These are phyloP conservation scores for Suillus variegatus DNA, from an alignment of 768 basidiomycete species.

Conservation along the genomic window DNA sequence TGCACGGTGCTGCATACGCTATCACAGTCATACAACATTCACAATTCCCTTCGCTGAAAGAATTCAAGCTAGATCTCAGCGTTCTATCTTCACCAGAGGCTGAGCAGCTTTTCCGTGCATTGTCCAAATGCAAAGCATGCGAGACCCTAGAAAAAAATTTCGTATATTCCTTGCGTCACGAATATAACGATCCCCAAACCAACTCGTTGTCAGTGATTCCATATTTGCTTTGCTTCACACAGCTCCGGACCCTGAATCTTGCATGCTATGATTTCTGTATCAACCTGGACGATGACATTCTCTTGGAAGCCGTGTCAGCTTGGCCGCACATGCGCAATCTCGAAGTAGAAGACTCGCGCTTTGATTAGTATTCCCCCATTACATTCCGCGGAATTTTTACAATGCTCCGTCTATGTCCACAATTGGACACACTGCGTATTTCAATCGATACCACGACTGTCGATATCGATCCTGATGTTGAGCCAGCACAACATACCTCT, in stretches of 20 bases:
- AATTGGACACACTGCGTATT: neutral
- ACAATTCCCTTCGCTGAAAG: neutral
- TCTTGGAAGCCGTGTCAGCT: neutral
- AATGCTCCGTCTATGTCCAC: neutral
- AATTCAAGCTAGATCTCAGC: neutral
- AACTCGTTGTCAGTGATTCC: neutral
- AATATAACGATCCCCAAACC: neutral
- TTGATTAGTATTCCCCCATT: neutral
- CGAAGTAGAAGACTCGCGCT: neutral
- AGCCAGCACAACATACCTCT: neutral
- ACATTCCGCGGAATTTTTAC: neutral
- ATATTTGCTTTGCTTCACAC: neutral
- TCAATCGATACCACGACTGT: no score
- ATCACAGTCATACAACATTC: neutral
- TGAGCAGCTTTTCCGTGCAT: neutral
- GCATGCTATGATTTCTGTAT: no score
- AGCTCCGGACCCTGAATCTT: neutral
- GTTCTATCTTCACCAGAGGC: neutral
- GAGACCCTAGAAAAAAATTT: neutral
- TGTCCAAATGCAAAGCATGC: neutral
- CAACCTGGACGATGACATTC: neutral
- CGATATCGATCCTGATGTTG: no score
- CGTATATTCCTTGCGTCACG: neutral
- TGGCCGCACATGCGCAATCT: neutral
- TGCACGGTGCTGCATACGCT: neutral